These are phyloP conservation scores for Fraxinus velutina DNA, from an alignment of 305 asterid species.

Conservation along the genomic window DNA sequence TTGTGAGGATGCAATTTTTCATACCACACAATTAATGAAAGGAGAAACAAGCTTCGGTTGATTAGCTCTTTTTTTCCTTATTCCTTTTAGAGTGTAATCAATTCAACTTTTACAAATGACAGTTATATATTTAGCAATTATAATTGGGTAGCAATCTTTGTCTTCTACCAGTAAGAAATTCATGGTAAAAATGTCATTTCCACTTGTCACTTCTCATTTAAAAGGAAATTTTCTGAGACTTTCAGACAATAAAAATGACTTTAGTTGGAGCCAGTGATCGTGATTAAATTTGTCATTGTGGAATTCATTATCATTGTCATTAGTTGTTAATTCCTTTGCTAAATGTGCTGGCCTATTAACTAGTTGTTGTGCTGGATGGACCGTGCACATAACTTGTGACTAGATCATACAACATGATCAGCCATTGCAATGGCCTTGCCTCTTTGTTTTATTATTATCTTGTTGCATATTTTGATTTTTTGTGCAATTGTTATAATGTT, in stretches of 20 bases:
- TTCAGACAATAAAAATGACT: not conserved
- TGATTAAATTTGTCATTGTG: not conserved
- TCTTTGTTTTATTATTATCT: not conserved
- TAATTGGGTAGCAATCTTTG: not conserved
- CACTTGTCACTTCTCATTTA: not conserved
- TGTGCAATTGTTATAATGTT: not conserved
- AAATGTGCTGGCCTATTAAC: not conserved
- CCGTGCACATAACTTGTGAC: not conserved
- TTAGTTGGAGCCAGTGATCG: not conserved
- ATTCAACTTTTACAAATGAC: not conserved
- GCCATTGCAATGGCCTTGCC: not conserved
- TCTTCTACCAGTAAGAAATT: not conserved
- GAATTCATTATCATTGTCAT: not conserved
- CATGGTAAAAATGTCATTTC: not conserved
- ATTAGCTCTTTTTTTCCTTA: not conserved
- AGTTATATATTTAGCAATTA: not conserved
- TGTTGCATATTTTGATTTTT: not conserved
- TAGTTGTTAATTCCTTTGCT: not conserved
- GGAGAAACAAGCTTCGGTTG: not conserved
- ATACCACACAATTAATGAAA: not conserved
- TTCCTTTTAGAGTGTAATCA: not conserved
- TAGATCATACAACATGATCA: not conserved
- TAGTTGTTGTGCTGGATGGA: not conserved
- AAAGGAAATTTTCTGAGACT: not conserved
- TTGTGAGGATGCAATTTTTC: not conserved